Conservation (phyloP, 2,329 filamentous ascomycete species). For the Botryotinia calthae region DNA sequence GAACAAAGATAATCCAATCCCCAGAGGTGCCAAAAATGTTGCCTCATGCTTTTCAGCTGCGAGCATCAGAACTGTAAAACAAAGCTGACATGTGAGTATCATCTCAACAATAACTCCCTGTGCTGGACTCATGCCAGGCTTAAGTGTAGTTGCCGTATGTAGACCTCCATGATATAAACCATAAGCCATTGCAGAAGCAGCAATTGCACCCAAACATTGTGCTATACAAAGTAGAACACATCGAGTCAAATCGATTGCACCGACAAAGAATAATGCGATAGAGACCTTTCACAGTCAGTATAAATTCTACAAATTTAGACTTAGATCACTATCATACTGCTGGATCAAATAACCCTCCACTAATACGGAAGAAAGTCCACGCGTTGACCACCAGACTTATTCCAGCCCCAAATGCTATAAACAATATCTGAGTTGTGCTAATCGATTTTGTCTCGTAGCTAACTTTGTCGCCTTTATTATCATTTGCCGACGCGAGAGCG, state of each 20-base stretch:
- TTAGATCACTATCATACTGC: slow-evolving; percentile 38
- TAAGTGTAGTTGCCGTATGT: slow-evolving; percentile 44
- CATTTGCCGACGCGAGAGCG: slow-evolving; percentile 34
- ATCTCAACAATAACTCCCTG: slow-evolving; percentile 52
- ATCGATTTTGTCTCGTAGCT: slow-evolving; percentile 17
- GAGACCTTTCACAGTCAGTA: slow-evolving; percentile 35
- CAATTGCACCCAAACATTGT: slow-evolving; percentile 40
- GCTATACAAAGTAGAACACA: slow-evolving; percentile 38
- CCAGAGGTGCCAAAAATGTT: slow-evolving; percentile 49
- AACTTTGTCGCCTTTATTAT: slow-evolving; percentile 19
- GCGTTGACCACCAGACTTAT: slow-evolving; percentile 46
- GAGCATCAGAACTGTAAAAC: slow-evolving; percentile 53
- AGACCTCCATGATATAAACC: slow-evolving; percentile 46
- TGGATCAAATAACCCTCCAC: slow-evolving; percentile 52
- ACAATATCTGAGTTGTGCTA: slow-evolving; percentile 35
- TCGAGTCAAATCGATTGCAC: slow-evolving; percentile 39
- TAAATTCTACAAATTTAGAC: background rate
- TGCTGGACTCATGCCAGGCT: slow-evolving; percentile 42
- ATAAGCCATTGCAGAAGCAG: slow-evolving; percentile 44
- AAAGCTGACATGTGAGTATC: slow-evolving; percentile 48
- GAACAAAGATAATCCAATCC: slow-evolving; percentile 48
- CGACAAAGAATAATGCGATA: slow-evolving; percentile 41
- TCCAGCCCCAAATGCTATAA: slow-evolving; percentile 29
- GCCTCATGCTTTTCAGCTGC: slow-evolving; percentile 50
- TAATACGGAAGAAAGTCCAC: slow-evolving; percentile 53